Conservation (phyloP, 2,329 filamentous ascomycete genomes). For the Helminthosporium solani region DNA sequence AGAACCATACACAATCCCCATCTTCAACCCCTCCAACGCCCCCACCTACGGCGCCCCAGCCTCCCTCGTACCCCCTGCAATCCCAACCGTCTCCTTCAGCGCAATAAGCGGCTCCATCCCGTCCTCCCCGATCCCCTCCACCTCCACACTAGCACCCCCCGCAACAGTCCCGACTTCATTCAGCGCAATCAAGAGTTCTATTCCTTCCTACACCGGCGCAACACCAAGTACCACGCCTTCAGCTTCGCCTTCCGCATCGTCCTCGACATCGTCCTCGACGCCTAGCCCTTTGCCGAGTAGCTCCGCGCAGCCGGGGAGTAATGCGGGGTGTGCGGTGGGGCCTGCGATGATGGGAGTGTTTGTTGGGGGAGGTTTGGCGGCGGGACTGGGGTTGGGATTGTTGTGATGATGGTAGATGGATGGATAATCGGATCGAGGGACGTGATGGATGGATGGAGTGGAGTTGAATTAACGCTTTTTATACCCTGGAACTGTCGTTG, state of each 20-base stretch:
- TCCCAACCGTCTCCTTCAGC: background rate
- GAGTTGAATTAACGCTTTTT: too few relatives aligned
- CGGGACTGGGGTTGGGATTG: too few relatives aligned
- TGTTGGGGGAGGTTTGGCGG: background rate
- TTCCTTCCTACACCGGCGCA: background rate
- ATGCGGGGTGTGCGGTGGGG: background rate
- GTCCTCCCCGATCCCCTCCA: too few relatives aligned
- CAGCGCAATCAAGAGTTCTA: background rate
- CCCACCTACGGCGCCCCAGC: slow-evolving; percentile 2
- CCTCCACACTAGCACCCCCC: background rate
- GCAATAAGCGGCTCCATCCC: background rate
- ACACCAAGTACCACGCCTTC: too few relatives aligned
- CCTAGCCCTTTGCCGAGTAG: background rate
- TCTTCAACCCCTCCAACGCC: slow-evolving; percentile 6
- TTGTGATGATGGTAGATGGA: too few relatives aligned
- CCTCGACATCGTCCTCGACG: background rate
- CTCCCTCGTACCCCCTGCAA: slow-evolving; percentile 2
- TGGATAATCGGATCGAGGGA: too few relatives aligned
- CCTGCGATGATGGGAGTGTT: background rate
- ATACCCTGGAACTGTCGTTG: too few relatives aligned
- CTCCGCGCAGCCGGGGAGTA: background rate
- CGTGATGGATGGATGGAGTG: too few relatives aligned
- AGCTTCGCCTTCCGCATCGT: background rate
- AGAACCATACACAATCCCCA: slow-evolving; percentile 4
- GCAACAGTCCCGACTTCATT: background rate